Evolutionary conservation across 2,329 filamentous ascomycete species (phyloP), one percentile per base, ranked within the genome.

Genomic region (Paecilomyces fulvus): DNA sequence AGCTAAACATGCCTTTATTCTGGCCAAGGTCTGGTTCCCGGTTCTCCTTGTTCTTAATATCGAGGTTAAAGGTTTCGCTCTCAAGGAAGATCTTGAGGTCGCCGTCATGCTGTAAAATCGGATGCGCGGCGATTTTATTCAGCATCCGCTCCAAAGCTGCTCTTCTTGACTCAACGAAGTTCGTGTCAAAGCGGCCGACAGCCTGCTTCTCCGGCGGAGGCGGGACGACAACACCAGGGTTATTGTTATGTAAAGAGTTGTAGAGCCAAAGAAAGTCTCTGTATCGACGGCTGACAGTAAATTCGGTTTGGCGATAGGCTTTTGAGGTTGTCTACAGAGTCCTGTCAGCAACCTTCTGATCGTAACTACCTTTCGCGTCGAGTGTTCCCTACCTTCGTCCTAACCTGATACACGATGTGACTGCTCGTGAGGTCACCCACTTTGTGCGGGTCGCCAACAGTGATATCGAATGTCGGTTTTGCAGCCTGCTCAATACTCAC

Each of bases 261-360:
- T 99, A 99, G 28, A 99, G 84, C 94, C 94, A 99, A 54, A 99
- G 79, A 72, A 99, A 99, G 75, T 99, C 94, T 58, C 92, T 87
- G 73, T 97, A 99, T 68, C 94, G 85, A 65, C 94, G 83, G 67
- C 91, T 95, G 64, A 99, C 94, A 56, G 90, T 87, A 67, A 99
- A 97, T 68, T 96, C 92, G 54, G 89, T 81, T 67, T 92, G 88
- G 69, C 89, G 89, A 74, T 97, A 99, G 53, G 91, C 94, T 77
- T 96, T 96, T 37, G 92, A 97, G 0, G 90, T 89, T 11, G 94
- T 99, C 89, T 95, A 63, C 5, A 55, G 64, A 54, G 69, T 65
- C 58, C 31, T 28, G 20, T 17, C 17, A n/a, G 30, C 43, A n/a
- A 58, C 55, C 43, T 14, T 11, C 28, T 49, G 14, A 46, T 31